Percentiles rank a stretch among this genome's conserved stretches.
phyloP scores from a whole-genome alignment of 352 stramenopile genomes.

The Pythium apleroticum region DNA sequence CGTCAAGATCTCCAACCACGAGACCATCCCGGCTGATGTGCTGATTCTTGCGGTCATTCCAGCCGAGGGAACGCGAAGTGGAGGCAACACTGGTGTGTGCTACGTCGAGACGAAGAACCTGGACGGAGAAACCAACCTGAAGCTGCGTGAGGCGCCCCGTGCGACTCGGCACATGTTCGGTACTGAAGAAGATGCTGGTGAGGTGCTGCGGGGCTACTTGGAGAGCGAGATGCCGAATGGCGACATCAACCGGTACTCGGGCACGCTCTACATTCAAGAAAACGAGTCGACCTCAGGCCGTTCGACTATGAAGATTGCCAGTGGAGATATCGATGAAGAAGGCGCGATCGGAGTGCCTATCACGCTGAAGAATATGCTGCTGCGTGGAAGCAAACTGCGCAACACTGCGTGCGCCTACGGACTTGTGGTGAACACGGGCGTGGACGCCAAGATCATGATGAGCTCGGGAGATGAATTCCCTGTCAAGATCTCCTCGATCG shows the following conservation, averaged over 20 bases:
- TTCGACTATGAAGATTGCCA: slow-evolving; percentile 9
- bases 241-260: slow-evolving; percentile 81
- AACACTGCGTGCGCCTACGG: slow-evolving; percentile 90
- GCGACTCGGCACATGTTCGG: slow-evolving; percentile 65
- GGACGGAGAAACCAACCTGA: slow-evolving; percentile 87
- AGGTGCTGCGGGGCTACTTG: slow-evolving; percentile 67
- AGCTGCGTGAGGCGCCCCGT: slow-evolving; percentile 69
- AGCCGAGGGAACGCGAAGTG: slow-evolving; percentile 51
- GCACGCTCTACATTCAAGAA: slow-evolving; percentile 65
- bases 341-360: slow-evolving; percentile 47
- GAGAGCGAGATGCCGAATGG: slow-evolving; percentile 81
- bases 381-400: slow-evolving; percentile 87
- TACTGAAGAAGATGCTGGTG: slow-evolving; percentile 61
- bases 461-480: slow-evolving; percentile 82
- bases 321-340: slow-evolving; percentile 3
- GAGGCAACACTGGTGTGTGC: slow-evolving; percentile 73
- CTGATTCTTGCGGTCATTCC: slow-evolving; percentile 78
- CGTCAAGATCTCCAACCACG: slow-evolving; percentile 80
- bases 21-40: slow-evolving; percentile 79
- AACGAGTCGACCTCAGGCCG: slow-evolving; percentile 28
- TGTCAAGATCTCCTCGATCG: slow-evolving; percentile 82
- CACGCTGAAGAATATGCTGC: slow-evolving; percentile 87
- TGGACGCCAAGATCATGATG: slow-evolving; percentile 93
- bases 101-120: slow-evolving; percentile 91
- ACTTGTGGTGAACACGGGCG: slow-evolving; percentile 92